phyloP scores from a whole-genome alignment of 176 grass and related monocot genomes.

The Phoenix roebelenii region DNA sequence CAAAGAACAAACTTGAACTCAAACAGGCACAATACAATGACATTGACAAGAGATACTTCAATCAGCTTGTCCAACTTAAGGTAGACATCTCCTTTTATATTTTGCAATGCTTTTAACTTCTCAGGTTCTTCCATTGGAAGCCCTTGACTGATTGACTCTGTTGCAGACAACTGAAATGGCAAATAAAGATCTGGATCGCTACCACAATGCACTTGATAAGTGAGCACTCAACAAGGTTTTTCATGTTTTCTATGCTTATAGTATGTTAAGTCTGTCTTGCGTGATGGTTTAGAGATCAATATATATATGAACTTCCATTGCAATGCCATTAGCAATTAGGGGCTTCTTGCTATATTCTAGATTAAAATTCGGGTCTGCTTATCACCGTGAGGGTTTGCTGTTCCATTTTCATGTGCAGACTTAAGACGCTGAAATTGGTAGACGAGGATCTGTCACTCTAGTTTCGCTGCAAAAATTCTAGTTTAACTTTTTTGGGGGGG shows the following conservation, averaged over 20 bases:
- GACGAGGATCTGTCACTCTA: no score
- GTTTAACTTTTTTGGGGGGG: no score
- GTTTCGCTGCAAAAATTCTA: no score
- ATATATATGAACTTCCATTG: no score
- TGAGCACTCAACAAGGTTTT: slow-evolving; percentile 12
- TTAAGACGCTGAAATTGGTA: no score
- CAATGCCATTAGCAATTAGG: no score
- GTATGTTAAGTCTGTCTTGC: no score
- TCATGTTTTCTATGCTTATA: not conserved
- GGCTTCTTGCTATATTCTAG: no score
- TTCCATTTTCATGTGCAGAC: no score
- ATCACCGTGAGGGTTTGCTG: no score
- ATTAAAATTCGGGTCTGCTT: no score
- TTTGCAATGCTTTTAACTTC: slow-evolving; percentile 13
- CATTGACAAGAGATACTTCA: slow-evolving; percentile 75
- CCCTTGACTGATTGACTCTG: slow-evolving; percentile 14
- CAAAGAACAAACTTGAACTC: slow-evolving; percentile 81
- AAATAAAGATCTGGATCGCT: slow-evolving; percentile 94
- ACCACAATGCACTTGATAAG: slow-evolving; percentile 93
- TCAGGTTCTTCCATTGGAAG: slow-evolving; percentile 18
- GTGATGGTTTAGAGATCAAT: no score
- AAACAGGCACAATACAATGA: slow-evolving; percentile 94
- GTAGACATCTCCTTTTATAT: slow-evolving; percentile 32
- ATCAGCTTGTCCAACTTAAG: slow-evolving; percentile 97
- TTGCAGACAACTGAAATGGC: slow-evolving; percentile 94